These are phyloP conservation scores for Chaetothyriales sp. DNA, from an alignment of 2,329 filamentous ascomycete species.

Conservation along the genomic window DNA sequence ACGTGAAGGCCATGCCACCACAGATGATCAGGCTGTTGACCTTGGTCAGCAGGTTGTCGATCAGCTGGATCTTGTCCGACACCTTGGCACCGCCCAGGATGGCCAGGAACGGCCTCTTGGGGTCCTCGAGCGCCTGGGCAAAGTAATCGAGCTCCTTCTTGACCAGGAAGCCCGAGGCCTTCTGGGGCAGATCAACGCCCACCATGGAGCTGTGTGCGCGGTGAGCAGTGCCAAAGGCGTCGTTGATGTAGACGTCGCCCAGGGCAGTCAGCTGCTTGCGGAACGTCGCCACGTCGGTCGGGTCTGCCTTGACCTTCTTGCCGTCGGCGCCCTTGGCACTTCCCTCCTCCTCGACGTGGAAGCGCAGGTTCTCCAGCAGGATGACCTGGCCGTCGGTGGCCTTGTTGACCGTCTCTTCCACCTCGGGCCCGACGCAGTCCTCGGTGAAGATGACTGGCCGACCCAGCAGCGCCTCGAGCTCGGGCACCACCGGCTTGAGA, in stretches of 20 bases:
- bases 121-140: conserved; percentile 84
- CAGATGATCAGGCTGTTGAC: conserved; percentile 94
- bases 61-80: conserved; percentile 98
- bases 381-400: conserved; percentile 71
- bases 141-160: conserved; percentile 99
- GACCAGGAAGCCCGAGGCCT: conserved; percentile 95
- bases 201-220: conserved; percentile 99
- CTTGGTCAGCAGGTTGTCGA: conserved; percentile 97
- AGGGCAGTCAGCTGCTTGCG: conserved; percentile 87
- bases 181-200: conserved; percentile 85
- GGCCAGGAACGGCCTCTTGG: conserved; percentile 90
- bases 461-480: conserved; percentile 79
- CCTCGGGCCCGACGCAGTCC: conserved; percentile 79
- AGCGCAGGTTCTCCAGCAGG: conserved; percentile 92
- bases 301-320: conserved; percentile 97
- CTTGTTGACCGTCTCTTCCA: conserved; percentile 78
- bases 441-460: conserved; percentile 77
- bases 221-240: conserved; percentile 96
- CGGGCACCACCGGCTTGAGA: conserved; percentile 76
- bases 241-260: conserved; percentile 94
- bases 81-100: conserved; percentile 98
- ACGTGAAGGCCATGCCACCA: conserved; percentile 98
- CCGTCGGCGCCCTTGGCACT: conserved; percentile 85
- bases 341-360: conserved; percentile 96
- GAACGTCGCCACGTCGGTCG: conserved; percentile 83